Evolutionary conservation across 331 rosid species (phyloP), one percentile per base, ranked within the genome.

Genomic region (Acacia concinna): DNA sequence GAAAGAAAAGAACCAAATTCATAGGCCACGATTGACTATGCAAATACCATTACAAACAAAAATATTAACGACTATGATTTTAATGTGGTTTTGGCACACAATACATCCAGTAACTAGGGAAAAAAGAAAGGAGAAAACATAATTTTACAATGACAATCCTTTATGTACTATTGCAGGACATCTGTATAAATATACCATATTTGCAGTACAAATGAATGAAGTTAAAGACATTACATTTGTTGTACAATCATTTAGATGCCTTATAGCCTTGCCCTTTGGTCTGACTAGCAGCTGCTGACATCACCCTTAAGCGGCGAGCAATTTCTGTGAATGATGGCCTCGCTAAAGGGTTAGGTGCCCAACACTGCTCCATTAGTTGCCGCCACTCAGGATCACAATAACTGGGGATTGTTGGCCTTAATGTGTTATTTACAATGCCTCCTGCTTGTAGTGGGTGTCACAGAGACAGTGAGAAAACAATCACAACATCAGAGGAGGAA

Each of bases 271-370:
- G 97, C 70, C 90, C 88, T 84, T 91, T 94, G 75, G 90, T 74
- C 79, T 88, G 98, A 88, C 77, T 57, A 57, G 98, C 91, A 0
- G 91, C 88, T 18, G 91, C 84, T 38, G 91, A 90, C 97, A 94
- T 89, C 52, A 63, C 90, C 4, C 96, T 94, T 68, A 94, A 79
- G 73, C 97, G 93, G 57, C 89, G 74, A 6, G 98, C 88, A 51
- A 94, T 93, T 79, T 94, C 97, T 4, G 98, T 91, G 90, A 94
- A 94, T 31, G 96, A 91, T 75, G 98, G 98, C 85, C 98, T 86
- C 23, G 47, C 89, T 5, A 88, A 57, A 21, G 97, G 98, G 81
- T 91, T 92, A 60, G 98, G 98, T 14, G 97, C 97, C 98, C 98
- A 94, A 81, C 98, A 94, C 87, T 91, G 92, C 85, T 94, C 98